These are phyloP conservation scores for Senecio squalidus DNA, from an alignment of 140 eudicot species.

Conservation along the genomic window DNA sequence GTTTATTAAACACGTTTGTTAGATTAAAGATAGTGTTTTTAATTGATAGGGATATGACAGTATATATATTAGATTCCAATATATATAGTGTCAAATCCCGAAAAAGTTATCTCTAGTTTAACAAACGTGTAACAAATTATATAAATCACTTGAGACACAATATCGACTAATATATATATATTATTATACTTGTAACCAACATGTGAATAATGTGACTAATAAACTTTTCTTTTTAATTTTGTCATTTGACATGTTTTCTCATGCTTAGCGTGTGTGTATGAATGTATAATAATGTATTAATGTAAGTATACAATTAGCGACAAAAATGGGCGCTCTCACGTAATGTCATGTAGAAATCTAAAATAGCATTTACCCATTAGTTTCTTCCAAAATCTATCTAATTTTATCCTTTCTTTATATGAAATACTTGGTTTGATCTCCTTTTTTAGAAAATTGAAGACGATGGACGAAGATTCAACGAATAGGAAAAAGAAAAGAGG, in stretches of 20 bases:
- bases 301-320: background rate
- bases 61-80: no score
- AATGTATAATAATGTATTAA: background rate
- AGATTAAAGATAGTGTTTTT: no score
- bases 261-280: background rate
- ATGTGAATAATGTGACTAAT: no score
- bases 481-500: slow-evolving; percentile 29
- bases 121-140: no score
- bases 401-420: background rate
- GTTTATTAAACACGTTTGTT: no score
- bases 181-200: no score
- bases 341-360: background rate
- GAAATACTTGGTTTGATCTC: background rate
- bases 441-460: slow-evolving; percentile 1
- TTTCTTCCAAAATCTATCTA: background rate
- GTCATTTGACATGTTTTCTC: background rate
- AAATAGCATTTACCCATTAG: background rate
- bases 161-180: no score
- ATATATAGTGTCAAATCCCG: no score
- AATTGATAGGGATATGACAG: no score
- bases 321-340: slow-evolving; percentile 4
- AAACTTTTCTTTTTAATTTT: background rate
- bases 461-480: slow-evolving; percentile 19
- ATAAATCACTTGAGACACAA: no score
- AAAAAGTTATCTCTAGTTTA: no score